phyloP scores from a whole-genome alignment of 2,329 filamentous ascomycete species.

The Torrubiellomyces zombiae region DNA sequence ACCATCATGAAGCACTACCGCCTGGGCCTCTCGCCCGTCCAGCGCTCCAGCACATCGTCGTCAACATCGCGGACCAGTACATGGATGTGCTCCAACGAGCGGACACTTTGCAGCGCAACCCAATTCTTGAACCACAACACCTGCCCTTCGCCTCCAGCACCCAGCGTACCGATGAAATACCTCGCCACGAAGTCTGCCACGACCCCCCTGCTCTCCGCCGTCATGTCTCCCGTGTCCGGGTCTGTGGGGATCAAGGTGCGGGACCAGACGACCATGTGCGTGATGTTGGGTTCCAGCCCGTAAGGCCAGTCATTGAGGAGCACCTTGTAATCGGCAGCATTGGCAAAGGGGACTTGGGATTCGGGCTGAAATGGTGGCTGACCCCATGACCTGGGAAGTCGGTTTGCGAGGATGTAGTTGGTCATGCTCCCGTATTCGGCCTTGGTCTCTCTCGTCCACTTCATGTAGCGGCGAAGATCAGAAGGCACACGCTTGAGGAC shows the following conservation, averaged over 20 bases:
- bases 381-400: conserved; percentile 53
- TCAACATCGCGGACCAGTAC: conserved; percentile 45
- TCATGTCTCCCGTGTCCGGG: conserved; percentile 53
- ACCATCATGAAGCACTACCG: conserved; percentile 8
- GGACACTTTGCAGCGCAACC: conserved; percentile 73
- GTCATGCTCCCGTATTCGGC: conserved; percentile 64
- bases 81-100: conserved; percentile 80
- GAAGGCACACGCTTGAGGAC: conserved; percentile 66
- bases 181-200: conserved; percentile 54
- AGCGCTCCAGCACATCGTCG: conserved; percentile 32
- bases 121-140: conserved; percentile 92
- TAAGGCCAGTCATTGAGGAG: conserved; percentile 92
- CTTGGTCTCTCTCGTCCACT: conserved; percentile 56
- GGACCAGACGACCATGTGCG: conserved; percentile 86
- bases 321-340: conserved; percentile 47
- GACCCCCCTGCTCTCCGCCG: conserved; percentile 41
- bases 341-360: conserved; percentile 33
- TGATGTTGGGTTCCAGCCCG: conserved; percentile 45
- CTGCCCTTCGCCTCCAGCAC: conserved; percentile 27
- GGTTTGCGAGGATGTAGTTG: conserved; percentile 57
- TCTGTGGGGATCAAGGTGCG: conserved; percentile 68
- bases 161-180: conserved; percentile 48
- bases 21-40: conserved; percentile 30
- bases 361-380: conserved; percentile 35
- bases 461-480: conserved; percentile 62